These are phyloP conservation scores for Grifola frondosa DNA, from an alignment of 1,284 basidiomycete species.

Conservation along the genomic window DNA sequence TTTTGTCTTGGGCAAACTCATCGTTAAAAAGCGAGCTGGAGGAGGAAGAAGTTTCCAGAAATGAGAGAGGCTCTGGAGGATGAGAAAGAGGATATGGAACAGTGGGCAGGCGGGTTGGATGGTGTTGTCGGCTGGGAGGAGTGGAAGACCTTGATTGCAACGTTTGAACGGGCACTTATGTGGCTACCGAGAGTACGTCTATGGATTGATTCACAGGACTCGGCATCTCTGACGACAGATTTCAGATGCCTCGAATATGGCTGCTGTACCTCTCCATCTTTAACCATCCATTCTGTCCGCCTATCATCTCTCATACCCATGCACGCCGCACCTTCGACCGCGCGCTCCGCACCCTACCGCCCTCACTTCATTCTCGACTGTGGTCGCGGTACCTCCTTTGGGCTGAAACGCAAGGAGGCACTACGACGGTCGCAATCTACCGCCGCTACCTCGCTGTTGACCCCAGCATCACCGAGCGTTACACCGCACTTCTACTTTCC, in stretches of 20 bases:
- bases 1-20: slow-evolving; percentile 80
- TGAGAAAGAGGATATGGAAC: slow-evolving; percentile 72
- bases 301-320: slow-evolving; percentile 84
- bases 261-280: slow-evolving; percentile 90
- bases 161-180: slow-evolving; percentile 91
- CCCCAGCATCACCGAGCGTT: slow-evolving; percentile 83
- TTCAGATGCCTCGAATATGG: slow-evolving; percentile 91
- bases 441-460: slow-evolving; percentile 88
- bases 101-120: slow-evolving; percentile 87
- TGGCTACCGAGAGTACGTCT: slow-evolving; percentile 85
- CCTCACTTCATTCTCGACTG: slow-evolving; percentile 90
- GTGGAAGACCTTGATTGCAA: slow-evolving; percentile 88
- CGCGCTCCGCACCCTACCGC: slow-evolving; percentile 90
- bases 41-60: slow-evolving; percentile 87
- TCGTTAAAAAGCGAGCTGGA: slow-evolving; percentile 73
- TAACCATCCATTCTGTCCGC: slow-evolving; percentile 87
- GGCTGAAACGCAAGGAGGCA: slow-evolving; percentile 86
- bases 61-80: slow-evolving; percentile 88
- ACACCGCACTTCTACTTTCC: slow-evolving; percentile 75
- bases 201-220: slow-evolving; percentile 9
- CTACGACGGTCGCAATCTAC: slow-evolving; percentile 85
- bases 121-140: slow-evolving; percentile 90
- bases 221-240: slow-evolving; percentile 9
- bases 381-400: slow-evolving; percentile 96
- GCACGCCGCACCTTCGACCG: slow-evolving; percentile 94